Conservation (phyloP, 2,329 filamentous ascomycete species). For the Cryphonectria carpinicola region DNA sequence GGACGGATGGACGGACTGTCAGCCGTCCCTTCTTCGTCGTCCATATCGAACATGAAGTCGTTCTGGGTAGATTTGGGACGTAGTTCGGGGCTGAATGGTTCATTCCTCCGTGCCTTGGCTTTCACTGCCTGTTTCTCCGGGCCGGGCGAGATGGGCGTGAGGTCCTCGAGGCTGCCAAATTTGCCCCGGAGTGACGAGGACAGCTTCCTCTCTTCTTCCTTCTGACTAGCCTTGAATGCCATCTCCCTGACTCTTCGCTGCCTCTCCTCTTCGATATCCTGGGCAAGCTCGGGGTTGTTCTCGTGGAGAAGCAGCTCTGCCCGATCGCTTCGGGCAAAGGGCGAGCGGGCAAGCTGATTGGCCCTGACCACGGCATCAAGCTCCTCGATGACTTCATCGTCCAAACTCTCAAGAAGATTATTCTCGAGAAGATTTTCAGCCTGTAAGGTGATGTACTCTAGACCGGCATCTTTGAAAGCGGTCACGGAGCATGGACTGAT, state of each 20-base stretch:
- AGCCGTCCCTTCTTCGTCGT: conserved; percentile 65
- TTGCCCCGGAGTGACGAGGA: conserved; percentile 64
- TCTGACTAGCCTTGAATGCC: conserved; percentile 66
- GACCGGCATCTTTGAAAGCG: conserved; percentile 83
- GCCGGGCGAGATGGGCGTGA: conserved; percentile 44
- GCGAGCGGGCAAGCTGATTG: conserved; percentile 79
- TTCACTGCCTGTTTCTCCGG: conserved; percentile 52
- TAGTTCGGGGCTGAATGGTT: conserved; percentile 67
- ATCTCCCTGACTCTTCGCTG: conserved; percentile 77
- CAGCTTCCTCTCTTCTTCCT: conserved; percentile 66
- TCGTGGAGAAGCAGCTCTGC: conserved; percentile 70
- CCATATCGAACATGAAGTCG: conserved; percentile 94
- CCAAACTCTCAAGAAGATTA: conserved; percentile 81
- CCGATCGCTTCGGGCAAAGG: conserved; percentile 76
- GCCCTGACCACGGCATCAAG: conserved; percentile 79
- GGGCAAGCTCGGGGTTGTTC: conserved; percentile 63
- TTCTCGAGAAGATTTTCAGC: conserved; percentile 93
- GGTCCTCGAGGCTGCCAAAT: conserved; percentile 68
- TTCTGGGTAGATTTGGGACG: conserved; percentile 68
- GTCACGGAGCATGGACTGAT: conserved; percentile 82
- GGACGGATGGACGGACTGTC: conserved; percentile 39
- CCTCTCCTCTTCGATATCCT: conserved; percentile 70
- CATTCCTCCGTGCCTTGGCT: conserved; percentile 53
- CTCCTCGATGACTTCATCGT: conserved; percentile 79
- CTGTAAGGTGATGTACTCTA: conserved; percentile 92